phyloP scores from a whole-genome alignment of 1,284 basidiomycete species.

The Microstroma glucosiphilum region DNA sequence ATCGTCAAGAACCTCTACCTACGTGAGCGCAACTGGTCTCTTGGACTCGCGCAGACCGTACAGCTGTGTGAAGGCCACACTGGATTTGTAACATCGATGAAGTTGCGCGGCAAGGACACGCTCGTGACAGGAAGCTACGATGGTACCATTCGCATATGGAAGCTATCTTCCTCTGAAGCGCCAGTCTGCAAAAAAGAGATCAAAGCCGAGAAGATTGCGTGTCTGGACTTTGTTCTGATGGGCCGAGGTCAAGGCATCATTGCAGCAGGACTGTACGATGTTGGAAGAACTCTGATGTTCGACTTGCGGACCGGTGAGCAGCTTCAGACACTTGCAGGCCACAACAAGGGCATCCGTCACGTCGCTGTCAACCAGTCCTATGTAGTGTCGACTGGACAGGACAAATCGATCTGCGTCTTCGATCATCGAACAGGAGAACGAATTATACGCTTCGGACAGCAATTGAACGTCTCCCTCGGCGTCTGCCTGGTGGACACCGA shows the following conservation, averaged over 20 bases:
- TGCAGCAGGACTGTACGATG: conserved; percentile 84
- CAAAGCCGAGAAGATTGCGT: conserved; percentile 79
- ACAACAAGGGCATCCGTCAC: conserved; percentile 62
- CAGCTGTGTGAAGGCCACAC: conserved; percentile 75
- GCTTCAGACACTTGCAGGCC: conserved; percentile 66
- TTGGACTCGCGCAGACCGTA: conserved; percentile 64
- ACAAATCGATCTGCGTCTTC: conserved; percentile 86
- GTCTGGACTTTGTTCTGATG: conserved; percentile 70
- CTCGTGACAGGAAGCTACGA: conserved; percentile 84
- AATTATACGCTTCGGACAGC: conserved; percentile 82
- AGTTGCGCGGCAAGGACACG: conserved; percentile 60
- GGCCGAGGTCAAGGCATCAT: conserved; percentile 69
- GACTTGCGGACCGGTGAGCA: conserved; percentile 28
- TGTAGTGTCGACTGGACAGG: conserved; percentile 79
- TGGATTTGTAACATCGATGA: conserved; percentile 76
- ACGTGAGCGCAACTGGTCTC: conserved; percentile 74
- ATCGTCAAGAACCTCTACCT: conserved; percentile 75
- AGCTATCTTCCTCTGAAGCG: conserved; percentile 52
- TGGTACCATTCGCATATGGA: conserved; percentile 55
- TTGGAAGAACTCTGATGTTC: conserved; percentile 57
- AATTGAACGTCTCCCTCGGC: conserved; percentile 83
- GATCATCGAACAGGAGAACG: conserved; percentile 63
- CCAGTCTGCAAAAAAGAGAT: conserved; percentile 72
- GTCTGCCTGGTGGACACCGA: conserved; percentile 68
- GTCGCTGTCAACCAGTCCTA: conserved; percentile 77